Evolutionary conservation across 2,329 filamentous ascomycete genomes (phyloP), one percentile per base, ranked within the genome.

Genomic region (Tolypocladium sp.): DNA sequence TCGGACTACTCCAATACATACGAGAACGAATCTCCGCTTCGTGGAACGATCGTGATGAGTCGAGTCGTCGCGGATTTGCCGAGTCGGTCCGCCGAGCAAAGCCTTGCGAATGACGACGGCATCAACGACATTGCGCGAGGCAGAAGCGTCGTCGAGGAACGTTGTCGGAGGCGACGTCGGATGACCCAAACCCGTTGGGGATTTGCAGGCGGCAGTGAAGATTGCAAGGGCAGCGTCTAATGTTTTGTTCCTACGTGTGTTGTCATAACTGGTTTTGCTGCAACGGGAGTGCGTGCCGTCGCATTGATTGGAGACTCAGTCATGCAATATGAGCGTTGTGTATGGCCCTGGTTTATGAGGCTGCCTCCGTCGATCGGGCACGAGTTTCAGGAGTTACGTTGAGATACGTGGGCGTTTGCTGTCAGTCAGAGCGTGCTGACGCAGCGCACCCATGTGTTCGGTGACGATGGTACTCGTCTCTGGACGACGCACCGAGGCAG

Each of bases 1-100:
- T 71, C 68, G 56, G 65, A 66, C 65, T 55, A 51, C 46, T 37
- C 67, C 66, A 64, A 62, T 62, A 67, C 62, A 59, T 61, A 49
- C 46, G 63, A 63, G 56, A 62, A 58, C 51, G 20, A n/a, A 33
- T 17, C 33, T n/a, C 17, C n/a, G 8, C 7, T 17, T 13, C 4
- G 27, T 55, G 35, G 53, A 41, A 20, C n/a, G 13, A 40, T 13
- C 6, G 53, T 55, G 53, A 30, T 55, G 22, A 5, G 25, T 33
- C 38, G 53, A 25, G 35, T 8, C 7, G 46, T 30, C 22, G 25
- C 25, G 46, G 12, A n/a, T 3, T n/a, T 41, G 40, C 40, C 40
- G 6, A n/a, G 40, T n/a, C 15, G 27, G 15, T n/a, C 27, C 8
- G 4, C 3, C 17, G 46, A 33, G 46, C 46, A 17, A 10, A n/a